These are phyloP conservation scores for Nothomitra cinnamomea DNA, from an alignment of 2,329 filamentous ascomycete genomes.

Conservation along the genomic window DNA sequence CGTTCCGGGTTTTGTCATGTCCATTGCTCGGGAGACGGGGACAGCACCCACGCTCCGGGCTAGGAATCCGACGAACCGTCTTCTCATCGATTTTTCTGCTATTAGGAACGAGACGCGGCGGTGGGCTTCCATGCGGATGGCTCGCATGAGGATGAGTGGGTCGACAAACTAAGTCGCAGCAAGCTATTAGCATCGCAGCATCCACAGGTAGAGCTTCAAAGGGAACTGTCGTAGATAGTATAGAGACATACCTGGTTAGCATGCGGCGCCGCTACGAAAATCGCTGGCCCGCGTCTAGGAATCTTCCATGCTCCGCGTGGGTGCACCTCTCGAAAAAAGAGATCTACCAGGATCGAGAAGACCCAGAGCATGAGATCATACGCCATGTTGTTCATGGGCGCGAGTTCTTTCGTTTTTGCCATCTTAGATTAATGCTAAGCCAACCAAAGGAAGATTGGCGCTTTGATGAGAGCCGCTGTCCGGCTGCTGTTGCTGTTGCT, in stretches of 20 bases:
- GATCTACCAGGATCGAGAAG: conserved; percentile 71
- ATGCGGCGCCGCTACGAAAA: conserved; percentile 93
- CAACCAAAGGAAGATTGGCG: no score
- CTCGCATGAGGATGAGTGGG: conserved; percentile 81
- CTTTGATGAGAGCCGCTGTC: no score
- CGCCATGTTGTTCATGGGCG: conserved; percentile 16
- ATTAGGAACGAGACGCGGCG: conserved; percentile 86
- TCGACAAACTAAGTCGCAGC: conserved; percentile 63
- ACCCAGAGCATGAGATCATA: conserved; percentile 66
- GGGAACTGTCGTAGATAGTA: no score
- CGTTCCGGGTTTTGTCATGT: conserved; percentile 61
- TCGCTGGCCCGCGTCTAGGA: conserved; percentile 69
- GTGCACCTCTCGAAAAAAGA: conserved; percentile 97
- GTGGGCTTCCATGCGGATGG: conserved; percentile 69
- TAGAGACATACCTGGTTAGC: conserved; percentile 61
- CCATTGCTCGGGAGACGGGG: conserved; percentile 83
- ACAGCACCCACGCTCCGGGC: conserved; percentile 76
- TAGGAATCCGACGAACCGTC: conserved; percentile 73
- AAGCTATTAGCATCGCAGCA: conserved; percentile 7
- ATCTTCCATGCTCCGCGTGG: conserved; percentile 92
- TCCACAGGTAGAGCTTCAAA: neutral
- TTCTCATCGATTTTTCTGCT: conserved; percentile 85
- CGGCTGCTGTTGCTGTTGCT: no score
- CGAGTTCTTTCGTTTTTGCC: neutral
- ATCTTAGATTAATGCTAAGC: neutral